Evolutionary conservation across 176 grass and related monocot genomes (phyloP).

Genomic region (Phyllostachys edulis): DNA sequence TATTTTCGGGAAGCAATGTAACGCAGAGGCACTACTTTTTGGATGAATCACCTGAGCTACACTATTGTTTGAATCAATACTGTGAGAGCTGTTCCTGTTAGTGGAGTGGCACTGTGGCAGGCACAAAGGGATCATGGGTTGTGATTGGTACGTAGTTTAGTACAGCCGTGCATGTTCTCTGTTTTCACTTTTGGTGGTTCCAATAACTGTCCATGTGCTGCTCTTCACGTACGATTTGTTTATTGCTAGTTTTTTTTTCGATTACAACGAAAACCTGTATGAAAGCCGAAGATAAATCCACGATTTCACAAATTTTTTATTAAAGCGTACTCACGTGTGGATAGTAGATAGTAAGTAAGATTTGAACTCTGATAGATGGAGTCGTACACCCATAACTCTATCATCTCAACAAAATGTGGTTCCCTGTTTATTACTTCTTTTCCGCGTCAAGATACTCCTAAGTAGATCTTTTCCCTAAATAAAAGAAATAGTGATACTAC

Average conservation of each 20-base stretch:
- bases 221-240: no score
- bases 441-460: not conserved
- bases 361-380: no score
- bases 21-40: not conserved
- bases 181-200: constrained; percentile 29
- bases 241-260: no score
- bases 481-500: not conserved
- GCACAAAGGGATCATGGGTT: constrained; percentile 10
- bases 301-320: no score
- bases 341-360: no score
- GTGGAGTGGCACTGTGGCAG: not conserved
- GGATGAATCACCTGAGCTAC: not conserved
- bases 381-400: no score
- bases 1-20: constrained; percentile 35
- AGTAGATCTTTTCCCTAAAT: not conserved
- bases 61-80: not conserved
- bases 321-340: no score
- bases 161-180: constrained; percentile 25
- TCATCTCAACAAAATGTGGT: no score
- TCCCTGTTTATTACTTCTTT: not conserved
- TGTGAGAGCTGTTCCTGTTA: not conserved
- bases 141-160: not conserved
- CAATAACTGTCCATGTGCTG: constrained; percentile 44
- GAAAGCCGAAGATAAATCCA: no score
- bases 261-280: no score